Conservation (phyloP, 1,284 basidiomycete genomes). For the Trametes versicolor region DNA sequence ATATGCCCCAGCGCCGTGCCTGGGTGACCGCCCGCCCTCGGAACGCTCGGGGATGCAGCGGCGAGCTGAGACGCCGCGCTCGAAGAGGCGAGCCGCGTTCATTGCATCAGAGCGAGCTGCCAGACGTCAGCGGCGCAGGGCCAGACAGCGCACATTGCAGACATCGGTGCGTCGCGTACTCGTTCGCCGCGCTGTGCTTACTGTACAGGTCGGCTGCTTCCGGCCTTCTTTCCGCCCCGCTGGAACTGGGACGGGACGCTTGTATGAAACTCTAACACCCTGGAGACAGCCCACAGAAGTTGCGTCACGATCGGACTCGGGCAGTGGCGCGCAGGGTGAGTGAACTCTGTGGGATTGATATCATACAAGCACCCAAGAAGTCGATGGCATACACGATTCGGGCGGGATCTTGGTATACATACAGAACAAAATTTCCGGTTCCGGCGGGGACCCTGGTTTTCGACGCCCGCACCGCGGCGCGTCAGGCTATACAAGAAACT, state of each 20-base stretch:
- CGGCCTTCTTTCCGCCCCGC: background rate
- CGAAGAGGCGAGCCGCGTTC: background rate
- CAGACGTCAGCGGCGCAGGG: constrained; percentile 17
- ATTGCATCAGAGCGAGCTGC: constrained; percentile 14
- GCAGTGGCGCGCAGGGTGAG: background rate
- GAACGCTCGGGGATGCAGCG: constrained; percentile 7
- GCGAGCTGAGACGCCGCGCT: background rate
- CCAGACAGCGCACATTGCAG: background rate
- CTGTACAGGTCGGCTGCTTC: background rate
- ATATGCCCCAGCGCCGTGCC: background rate
- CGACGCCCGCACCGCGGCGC: background rate
- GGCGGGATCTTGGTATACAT: background rate
- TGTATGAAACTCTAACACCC: constrained; percentile 21
- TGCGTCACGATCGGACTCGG: constrained; percentile 1
- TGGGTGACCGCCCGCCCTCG: background rate
- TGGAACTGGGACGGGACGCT: background rate
- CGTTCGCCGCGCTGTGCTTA: constrained; percentile 5
- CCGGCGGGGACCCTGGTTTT: background rate
- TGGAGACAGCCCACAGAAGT: background rate
- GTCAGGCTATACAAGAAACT: constrained; percentile 8
- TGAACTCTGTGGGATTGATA: constrained; percentile 6
- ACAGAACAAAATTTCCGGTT: background rate
- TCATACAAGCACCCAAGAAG: constrained; percentile 6
- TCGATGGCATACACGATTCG: constrained; percentile 13
- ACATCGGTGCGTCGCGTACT: background rate